Conservation (phyloP, 2,329 filamentous ascomycete genomes). For the Xylaria sp. region DNA sequence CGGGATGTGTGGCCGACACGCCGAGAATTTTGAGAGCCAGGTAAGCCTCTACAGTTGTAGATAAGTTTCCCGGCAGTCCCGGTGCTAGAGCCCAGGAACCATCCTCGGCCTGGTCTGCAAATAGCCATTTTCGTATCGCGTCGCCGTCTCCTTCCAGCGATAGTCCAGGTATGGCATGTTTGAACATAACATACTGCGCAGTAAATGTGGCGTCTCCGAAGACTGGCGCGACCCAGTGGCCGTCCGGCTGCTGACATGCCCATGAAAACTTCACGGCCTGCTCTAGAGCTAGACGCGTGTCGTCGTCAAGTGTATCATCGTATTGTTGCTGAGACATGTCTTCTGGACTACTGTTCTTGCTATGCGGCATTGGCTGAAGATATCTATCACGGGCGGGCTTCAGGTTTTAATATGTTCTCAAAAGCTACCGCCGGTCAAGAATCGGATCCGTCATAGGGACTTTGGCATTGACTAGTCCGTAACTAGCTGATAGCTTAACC, state of each 20-base stretch:
- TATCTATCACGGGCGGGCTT: no score
- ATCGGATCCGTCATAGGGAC: no score
- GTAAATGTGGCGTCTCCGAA: background rate
- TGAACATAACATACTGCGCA: background rate
- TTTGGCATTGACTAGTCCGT: no score
- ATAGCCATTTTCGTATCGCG: background rate
- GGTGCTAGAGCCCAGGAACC: background rate
- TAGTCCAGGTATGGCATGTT: background rate
- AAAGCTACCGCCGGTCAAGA: no score
- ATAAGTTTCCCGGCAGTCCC: background rate
- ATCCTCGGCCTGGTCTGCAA: background rate
- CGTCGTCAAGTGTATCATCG: background rate
- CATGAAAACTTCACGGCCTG: background rate
- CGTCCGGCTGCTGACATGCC: background rate
- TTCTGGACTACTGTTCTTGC: background rate
- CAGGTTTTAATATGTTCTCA: no score
- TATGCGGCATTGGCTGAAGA: no score
- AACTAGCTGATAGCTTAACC: no score
- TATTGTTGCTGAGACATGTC: background rate
- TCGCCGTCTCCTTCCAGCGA: background rate
- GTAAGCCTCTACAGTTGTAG: background rate
- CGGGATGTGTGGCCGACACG: background rate
- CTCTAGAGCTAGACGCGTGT: background rate
- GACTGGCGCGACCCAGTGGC: background rate
- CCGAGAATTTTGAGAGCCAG: background rate